Conservation (phyloP, 208 protist species). For the Crithidia brevicula region DNA sequence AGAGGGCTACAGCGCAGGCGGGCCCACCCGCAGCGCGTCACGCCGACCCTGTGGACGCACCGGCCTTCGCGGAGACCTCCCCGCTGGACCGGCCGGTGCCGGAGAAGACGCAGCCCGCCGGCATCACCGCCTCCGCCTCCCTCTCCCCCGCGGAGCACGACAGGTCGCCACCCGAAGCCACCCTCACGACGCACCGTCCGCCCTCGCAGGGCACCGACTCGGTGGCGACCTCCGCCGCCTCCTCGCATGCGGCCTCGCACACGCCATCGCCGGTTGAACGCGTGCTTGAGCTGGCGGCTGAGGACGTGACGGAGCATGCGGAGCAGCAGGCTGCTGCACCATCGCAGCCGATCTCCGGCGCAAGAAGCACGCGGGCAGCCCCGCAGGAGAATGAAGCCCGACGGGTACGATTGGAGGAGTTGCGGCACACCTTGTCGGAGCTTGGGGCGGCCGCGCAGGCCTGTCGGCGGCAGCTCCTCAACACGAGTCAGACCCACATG, state of each 20-base stretch:
- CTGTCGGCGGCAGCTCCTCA: conserved; percentile 24
- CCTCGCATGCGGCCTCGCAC: neutral
- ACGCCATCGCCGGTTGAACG: conserved; percentile 8
- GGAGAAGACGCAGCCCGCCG: too few relatives aligned
- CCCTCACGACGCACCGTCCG: conserved; percentile 5
- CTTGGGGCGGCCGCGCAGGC: conserved; percentile 13
- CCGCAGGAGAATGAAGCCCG: conserved; percentile 1
- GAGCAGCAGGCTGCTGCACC: too few relatives aligned
- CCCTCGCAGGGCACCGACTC: conserved; percentile 16
- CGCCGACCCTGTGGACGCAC: neutral
- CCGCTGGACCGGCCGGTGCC: too few relatives aligned
- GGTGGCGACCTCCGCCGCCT: conserved; percentile 7
- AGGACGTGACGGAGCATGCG: neutral
- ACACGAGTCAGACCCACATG: conserved; percentile 34
- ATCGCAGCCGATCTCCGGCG: too few relatives aligned
- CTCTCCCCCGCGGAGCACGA: conserved; percentile 9
- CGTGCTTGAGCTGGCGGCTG: neutral
- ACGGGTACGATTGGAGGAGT: conserved; percentile 18
- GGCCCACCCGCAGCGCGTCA: neutral
- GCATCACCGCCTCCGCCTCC: neutral
- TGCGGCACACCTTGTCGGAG: conserved; percentile 35
- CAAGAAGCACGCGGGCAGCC: too few relatives aligned
- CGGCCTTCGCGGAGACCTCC: neutral
- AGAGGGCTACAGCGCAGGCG: neutral
- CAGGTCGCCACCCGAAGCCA: conserved; percentile 8